Conservation (phyloP, 208 protist species). For the Leishmania arabica region DNA sequence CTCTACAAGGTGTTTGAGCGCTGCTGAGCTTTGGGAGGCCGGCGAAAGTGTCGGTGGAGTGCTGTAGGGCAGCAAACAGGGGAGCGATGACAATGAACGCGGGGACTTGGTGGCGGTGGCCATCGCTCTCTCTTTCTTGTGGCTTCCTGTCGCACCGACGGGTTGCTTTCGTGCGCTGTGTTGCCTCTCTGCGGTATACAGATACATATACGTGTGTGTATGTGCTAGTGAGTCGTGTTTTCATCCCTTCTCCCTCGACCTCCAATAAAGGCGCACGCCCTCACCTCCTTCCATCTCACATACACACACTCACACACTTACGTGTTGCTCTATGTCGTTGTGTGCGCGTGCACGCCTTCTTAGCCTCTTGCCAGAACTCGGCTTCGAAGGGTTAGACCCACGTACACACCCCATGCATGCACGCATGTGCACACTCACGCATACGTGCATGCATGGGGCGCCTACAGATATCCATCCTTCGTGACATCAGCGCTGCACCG, state of each 20-base stretch:
- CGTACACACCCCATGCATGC: background rate
- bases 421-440: background rate
- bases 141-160: background rate
- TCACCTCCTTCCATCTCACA: background rate
- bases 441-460: background rate
- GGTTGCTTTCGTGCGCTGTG: background rate
- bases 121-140: background rate
- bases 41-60: background rate
- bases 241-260: background rate
- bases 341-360: background rate
- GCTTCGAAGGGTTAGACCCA: background rate
- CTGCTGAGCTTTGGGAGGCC: conserved; percentile 42
- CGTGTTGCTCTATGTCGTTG: background rate
- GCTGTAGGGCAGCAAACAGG: background rate
- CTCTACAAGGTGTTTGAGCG: conserved; percentile 93
- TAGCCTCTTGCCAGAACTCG: background rate
- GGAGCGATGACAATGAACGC: background rate
- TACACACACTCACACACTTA: background rate
- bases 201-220: background rate
- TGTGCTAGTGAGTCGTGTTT: background rate
- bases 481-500: background rate
- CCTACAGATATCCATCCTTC: background rate
- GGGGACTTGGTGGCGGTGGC: background rate
- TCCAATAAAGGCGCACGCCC: background rate
- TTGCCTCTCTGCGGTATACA: background rate